Percentiles rank a stretch among this genome's conserved stretches.
Evolutionary conservation across 2,329 filamentous ascomycete genomes (phyloP).

Genomic region (Blastomyces percursus): DNA sequence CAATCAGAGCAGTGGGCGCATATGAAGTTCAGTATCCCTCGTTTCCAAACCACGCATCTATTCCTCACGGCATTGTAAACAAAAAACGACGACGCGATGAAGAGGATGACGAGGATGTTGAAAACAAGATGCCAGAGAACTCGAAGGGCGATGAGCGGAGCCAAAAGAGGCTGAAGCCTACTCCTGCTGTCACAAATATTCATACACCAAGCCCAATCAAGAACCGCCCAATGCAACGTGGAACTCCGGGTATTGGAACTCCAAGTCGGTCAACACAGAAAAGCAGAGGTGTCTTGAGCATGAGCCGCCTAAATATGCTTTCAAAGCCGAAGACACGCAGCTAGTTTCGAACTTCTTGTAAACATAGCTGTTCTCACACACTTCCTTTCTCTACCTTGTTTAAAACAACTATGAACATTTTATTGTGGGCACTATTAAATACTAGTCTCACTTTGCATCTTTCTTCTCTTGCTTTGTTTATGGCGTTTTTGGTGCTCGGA

Average conservation of each 20-base stretch:
- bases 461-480: not conserved
- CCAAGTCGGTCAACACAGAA: constrained; percentile 18
- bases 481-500: not conserved
- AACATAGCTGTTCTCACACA: not conserved
- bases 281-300: constrained; percentile 27
- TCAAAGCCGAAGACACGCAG: constrained; percentile 35
- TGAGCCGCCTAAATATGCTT: constrained; percentile 40
- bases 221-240: constrained; percentile 6
- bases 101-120: constrained; percentile 23
- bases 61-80: constrained; percentile 32
- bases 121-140: constrained; percentile 25
- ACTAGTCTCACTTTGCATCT: not conserved
- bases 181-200: constrained; percentile 17
- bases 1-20: constrained; percentile 33
- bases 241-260: constrained; percentile 16
- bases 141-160: constrained; percentile 21
- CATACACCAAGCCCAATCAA: constrained; percentile 28
- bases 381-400: not conserved
- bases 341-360: constrained; percentile 11
- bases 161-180: constrained; percentile 26
- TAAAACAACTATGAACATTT: not conserved
- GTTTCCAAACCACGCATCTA: constrained; percentile 25
- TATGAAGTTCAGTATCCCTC: constrained; percentile 18
- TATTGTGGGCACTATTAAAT: not conserved
- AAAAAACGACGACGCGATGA: constrained; percentile 31